phyloP scores from a whole-genome alignment of 2,329 filamentous ascomycete genomes.

The Botrytis cinerea region DNA sequence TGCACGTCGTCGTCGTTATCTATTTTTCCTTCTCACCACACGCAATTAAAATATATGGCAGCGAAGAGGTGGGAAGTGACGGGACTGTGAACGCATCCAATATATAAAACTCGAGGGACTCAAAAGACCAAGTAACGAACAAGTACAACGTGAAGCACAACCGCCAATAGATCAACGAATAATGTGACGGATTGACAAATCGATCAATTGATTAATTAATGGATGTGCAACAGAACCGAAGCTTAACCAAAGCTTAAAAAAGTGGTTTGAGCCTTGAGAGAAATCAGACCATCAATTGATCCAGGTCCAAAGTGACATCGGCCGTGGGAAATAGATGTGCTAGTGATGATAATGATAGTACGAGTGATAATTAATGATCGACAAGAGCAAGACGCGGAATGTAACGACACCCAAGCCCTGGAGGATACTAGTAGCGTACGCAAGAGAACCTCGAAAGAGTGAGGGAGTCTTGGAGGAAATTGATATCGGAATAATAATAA shows the following conservation, averaged over 20 bases:
- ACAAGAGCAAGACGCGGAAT: constrained; percentile 12
- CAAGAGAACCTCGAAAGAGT: neutral
- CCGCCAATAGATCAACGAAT: too few relatives aligned
- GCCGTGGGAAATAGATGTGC: neutral
- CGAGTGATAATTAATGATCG: neutral
- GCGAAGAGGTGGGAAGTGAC: neutral
- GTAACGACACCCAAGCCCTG: neutral
- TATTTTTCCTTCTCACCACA: neutral
- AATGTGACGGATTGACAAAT: neutral
- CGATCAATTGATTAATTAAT: neutral
- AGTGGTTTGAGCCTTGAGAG: neutral
- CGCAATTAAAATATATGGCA: neutral
- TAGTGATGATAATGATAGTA: neutral
- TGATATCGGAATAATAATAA: neutral
- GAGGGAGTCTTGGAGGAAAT: neutral
- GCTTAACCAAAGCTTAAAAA: neutral
- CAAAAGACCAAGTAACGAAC: neutral
- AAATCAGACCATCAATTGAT: neutral
- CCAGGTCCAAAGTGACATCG: neutral
- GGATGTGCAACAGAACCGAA: neutral
- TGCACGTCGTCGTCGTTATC: neutral
- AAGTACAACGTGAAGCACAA: neutral
- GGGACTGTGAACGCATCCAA: neutral
- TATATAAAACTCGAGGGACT: neutral
- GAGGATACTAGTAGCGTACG: neutral